Conservation (phyloP, 1,284 basidiomycete species). For the Gyrodon tennesseensis region DNA sequence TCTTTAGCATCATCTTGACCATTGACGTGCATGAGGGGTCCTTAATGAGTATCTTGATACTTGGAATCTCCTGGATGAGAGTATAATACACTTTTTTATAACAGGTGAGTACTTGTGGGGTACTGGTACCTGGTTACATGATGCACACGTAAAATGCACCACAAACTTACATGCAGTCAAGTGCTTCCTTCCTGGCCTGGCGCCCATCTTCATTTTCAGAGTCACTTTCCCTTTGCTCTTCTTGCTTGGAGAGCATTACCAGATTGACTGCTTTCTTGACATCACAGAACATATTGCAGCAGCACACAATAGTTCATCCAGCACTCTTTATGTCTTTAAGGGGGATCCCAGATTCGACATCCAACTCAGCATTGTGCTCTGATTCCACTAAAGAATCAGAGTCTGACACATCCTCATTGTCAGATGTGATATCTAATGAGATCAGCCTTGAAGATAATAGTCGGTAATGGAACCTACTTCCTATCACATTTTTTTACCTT, state of each 20-base stretch:
- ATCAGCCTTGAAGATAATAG: neutral
- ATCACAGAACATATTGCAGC: constrained; percentile 2
- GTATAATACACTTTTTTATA: constrained; percentile 11
- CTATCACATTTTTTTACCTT: neutral
- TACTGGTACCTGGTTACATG: neutral
- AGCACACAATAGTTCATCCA: neutral
- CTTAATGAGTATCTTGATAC: constrained; percentile 2
- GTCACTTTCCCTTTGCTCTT: neutral
- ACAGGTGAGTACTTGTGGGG: neutral
- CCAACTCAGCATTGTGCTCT: neutral
- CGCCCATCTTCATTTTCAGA: neutral
- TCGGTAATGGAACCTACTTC: neutral
- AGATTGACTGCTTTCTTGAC: neutral
- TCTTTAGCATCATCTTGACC: neutral
- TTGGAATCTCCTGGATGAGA: neutral
- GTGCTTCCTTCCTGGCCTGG: neutral
- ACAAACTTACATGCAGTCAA: constrained; percentile 1
- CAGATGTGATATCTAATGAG: neutral
- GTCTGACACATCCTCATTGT: neutral
- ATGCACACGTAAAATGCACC: neutral
- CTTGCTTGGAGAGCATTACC: constrained; percentile 6
- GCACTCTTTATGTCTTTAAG: constrained; percentile 4
- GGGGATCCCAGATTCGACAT: neutral
- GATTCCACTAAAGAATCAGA: neutral
- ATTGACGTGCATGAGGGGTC: neutral